phyloP scores from a whole-genome alignment of 2,329 filamentous ascomycete genomes.

The Trichoderma semiorbis region DNA sequence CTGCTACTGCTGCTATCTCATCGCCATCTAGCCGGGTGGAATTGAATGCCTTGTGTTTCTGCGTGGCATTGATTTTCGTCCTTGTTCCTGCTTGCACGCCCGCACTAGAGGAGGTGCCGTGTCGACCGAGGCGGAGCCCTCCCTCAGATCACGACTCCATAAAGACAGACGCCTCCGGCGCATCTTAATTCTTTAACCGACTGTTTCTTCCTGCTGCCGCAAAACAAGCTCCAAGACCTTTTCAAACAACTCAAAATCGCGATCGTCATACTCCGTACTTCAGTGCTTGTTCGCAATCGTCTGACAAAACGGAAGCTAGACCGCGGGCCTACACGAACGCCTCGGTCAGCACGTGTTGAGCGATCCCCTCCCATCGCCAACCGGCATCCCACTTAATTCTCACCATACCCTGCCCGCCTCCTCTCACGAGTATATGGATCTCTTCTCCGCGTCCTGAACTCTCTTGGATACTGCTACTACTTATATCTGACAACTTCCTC shows the following conservation, averaged over 20 bases:
- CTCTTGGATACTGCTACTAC: neutral
- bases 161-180: conserved; percentile 21
- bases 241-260: neutral
- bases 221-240: neutral
- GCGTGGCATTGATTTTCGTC: conserved; percentile 16
- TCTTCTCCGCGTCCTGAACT: conserved; percentile 13
- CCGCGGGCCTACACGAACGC: conserved; percentile 13
- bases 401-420: conserved; percentile 12
- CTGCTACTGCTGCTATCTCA: conserved; percentile 9
- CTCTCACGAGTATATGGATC: conserved; percentile 7
- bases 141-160: conserved; percentile 20
- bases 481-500: conserved; percentile 9
- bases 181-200: conserved; percentile 23
- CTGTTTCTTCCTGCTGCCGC: conserved; percentile 19
- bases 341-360: conserved; percentile 18
- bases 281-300: neutral
- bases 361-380: conserved; percentile 16
- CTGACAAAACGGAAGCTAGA: conserved; percentile 17
- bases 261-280: conserved; percentile 1
- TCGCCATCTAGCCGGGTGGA: conserved; percentile 13
- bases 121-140: conserved; percentile 24
- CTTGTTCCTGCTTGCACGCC: conserved; percentile 22
- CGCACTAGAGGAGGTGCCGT: conserved; percentile 26
- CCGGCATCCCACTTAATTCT: conserved; percentile 17
- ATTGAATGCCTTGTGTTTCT: conserved; percentile 6